Evolutionary conservation across 805 yeast species (phyloP), one percentile per base, ranked within the genome.

Genomic region (Saccharomycopsis selenospora): DNA sequence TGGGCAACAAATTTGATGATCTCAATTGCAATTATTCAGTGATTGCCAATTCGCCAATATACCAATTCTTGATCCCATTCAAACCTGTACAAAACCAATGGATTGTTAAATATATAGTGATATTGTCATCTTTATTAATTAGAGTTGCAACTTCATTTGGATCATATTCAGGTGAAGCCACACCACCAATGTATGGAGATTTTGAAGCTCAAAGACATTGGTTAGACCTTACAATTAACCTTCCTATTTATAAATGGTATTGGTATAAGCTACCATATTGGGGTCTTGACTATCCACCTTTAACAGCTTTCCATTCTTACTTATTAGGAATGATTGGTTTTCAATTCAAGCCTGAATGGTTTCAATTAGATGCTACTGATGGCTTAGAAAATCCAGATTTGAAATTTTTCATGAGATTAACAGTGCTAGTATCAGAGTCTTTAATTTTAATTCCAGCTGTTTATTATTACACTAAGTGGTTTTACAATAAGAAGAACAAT

Each of bases 121-220:
- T 85, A 2, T 65, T 85, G 44, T 76, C 85, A 52, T 87, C 95
- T 1, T 63, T 90, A 3, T 77, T 91, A 8, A 73, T 89, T 2
- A 72, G 95, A 54, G 75, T 86, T 46, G 95, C 95, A 1, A 82
- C 91, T 20, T 96, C 96, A 0, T 69, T 90, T 30, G 99, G 98
- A 0, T 75, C 88, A 3, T 90, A 79, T 60, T 87, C 95, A 20
- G 99, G 99, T 0, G 62, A 64, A 52, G 66, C 66, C 6, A 67
- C 71, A 1, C 79, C 85, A 6, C 98, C 98, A 3, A 77, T 87
- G 77, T 80, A 70, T 68, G 99, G 99, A 4, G 99, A 93, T 62
- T 91, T 93, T 60, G 99, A 93, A 64, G 98, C 98, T 0, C 99
- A 93, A 64, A 76, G 99, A 56, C 99, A 91, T 64, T 93, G 99